Conservation (phyloP, 2,329 filamentous ascomycete genomes). For the Shiraia bambusicola region DNA sequence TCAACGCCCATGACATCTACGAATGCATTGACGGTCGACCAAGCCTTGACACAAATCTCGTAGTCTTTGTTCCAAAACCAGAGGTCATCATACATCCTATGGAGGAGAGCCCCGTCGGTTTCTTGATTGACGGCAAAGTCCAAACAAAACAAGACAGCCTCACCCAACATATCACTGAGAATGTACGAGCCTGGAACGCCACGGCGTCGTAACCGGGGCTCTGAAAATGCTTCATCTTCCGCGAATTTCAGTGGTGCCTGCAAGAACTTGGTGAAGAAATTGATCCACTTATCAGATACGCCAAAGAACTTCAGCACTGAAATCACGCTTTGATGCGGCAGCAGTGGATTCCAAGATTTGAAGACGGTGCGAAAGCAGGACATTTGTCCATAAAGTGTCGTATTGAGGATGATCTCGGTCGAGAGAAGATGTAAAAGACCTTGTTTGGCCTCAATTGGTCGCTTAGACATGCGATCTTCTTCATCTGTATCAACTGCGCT, state of each 20-base stretch:
- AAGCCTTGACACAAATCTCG: conserved; percentile 45
- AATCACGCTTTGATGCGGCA: conserved; percentile 50
- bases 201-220: conserved; percentile 45
- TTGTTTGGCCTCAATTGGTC: conserved; percentile 36
- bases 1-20: conserved; percentile 47
- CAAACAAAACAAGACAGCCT: conserved; percentile 52
- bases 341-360: conserved; percentile 34
- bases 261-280: conserved; percentile 51
- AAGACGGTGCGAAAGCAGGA: conserved; percentile 36
- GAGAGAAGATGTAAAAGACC: conserved; percentile 33
- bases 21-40: conserved; percentile 48
- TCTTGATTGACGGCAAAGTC: conserved; percentile 50
- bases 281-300: conserved; percentile 46
- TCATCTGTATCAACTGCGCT: conserved; percentile 2
- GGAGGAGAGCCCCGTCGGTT: conserved; percentile 46
- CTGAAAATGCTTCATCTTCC: conserved; percentile 33
- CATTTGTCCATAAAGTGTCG: conserved; percentile 29
- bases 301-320: conserved; percentile 50
- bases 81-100: conserved; percentile 54
- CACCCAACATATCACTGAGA: conserved; percentile 51
- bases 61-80: conserved; percentile 52
- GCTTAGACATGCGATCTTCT: conserved; percentile 13
- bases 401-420: conserved; percentile 37
- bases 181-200: conserved; percentile 52
- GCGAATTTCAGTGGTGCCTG: conserved; percentile 50